phyloP scores from a whole-genome alignment of 2,329 filamentous ascomycete species.

The Fonsecaea pedrosoi region DNA sequence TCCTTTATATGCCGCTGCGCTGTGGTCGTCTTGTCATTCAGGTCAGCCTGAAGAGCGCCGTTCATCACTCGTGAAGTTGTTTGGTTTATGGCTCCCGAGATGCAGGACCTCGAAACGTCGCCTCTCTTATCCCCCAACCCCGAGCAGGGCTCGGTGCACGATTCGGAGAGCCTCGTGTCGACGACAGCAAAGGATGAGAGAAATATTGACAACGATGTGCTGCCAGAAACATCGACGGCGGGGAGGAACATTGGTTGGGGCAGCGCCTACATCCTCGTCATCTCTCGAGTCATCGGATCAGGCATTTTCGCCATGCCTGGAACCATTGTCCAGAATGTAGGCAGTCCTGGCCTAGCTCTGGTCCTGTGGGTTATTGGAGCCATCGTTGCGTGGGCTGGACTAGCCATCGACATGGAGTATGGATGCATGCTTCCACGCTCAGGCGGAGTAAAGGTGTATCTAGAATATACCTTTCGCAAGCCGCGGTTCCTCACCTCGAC shows the following conservation, averaged over 20 bases:
- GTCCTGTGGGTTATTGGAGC: conserved; percentile 69
- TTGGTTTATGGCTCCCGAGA: conserved; percentile 14
- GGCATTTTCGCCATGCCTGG: conserved; percentile 76
- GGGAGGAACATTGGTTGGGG: conserved; percentile 68
- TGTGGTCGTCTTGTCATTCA: neutral
- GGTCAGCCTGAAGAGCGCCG: neutral
- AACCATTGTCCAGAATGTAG: conserved; percentile 69
- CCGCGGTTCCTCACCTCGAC: conserved; percentile 70
- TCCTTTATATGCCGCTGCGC: neutral
- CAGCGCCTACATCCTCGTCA: conserved; percentile 70
- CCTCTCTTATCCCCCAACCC: conserved; percentile 29
- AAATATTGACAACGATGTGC: conserved; percentile 67
- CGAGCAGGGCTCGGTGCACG: conserved; percentile 5
- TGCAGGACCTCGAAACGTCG: conserved; percentile 32
- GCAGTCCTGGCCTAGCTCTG: conserved; percentile 69
- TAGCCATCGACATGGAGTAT: conserved; percentile 70
- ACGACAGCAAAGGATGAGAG: conserved; percentile 51
- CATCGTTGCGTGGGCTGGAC: conserved; percentile 65
- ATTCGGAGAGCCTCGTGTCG: neutral
- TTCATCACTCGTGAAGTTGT: neutral
- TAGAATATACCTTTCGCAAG: conserved; percentile 70
- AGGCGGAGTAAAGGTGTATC: conserved; percentile 73
- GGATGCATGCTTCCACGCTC: conserved; percentile 74
- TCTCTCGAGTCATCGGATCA: conserved; percentile 72
- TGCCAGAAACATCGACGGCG: conserved; percentile 64